Conservation (phyloP, 805 yeast genomes). For the Ogataea corticis region DNA sequence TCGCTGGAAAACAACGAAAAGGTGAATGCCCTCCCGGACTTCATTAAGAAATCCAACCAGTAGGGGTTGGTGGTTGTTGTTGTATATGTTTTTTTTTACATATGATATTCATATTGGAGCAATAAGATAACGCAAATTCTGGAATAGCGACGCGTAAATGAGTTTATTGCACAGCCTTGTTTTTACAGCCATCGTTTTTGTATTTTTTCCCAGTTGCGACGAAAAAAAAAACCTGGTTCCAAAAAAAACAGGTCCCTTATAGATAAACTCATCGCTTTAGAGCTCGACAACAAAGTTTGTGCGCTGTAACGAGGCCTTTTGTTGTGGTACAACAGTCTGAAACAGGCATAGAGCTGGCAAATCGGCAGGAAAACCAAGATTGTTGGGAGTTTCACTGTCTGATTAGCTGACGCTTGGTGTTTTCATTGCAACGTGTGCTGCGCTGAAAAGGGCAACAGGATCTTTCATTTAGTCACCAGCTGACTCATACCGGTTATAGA, state of each 20-base stretch:
- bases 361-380: not conserved
- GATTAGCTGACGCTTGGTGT: not conserved
- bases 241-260: not conserved
- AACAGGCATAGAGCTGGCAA: not conserved
- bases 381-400: not conserved
- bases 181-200: not conserved
- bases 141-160: conserved; percentile 1
- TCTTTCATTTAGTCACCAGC: not conserved
- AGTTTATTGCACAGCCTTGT: not conserved
- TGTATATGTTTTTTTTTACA: not conserved
- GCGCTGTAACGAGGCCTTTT: not conserved
- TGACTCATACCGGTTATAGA: not conserved
- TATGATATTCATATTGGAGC: not conserved
- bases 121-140: not conserved
- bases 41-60: conserved; percentile 16
- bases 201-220: conserved; percentile 1
- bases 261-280: not conserved
- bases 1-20: conserved; percentile 29
- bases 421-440: not conserved
- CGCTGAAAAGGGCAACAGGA: not conserved
- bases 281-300: not conserved
- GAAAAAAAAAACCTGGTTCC: not conserved
- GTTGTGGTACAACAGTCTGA: not conserved
- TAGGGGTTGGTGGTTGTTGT: not conserved
- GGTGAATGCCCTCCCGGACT: conserved; percentile 21